Base-by-base conservation (phyloP, 2,329 filamentous ascomycete species). In the Claviceps quebecensis region DNA sequence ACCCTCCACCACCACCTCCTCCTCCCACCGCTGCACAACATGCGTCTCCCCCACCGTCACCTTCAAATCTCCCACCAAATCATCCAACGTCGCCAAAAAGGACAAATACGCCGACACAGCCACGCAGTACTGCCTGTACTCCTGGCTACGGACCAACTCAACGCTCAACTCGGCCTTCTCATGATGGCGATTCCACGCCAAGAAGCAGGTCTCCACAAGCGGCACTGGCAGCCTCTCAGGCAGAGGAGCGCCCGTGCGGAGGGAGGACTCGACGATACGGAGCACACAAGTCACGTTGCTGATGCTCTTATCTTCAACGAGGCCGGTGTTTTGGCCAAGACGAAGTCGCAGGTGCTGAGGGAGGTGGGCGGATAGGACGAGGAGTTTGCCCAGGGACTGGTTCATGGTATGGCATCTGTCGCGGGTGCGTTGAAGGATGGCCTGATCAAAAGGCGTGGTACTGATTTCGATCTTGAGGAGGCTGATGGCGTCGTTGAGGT, bases 271-370 rank as follows among this genome's bases (percentile, higher is more conserved):
- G 6, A 73, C 58, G 3, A 76, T 66, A 1, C 61, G 63, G 1
- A 77, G 57, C 2, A 76, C 71, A 1, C 71, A 71, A 74, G 76
- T 77, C 48, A 74, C 55, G 29, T 75, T 73, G 3, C 69, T 72
- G 9, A 77, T 69, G n/a, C 62, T 63, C 1, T 63, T 60, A 16
- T 74, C 67, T 34, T 73, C 68, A 0, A 69, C 56, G 1, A 74
- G 58, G 1, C 73, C 72, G 0, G 63, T 62, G 0, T 62, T 58
- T 0, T 56, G 61, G 0, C 65, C 60, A 0, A 77, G 62, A 0
- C 70, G 67, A 1, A 59, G 56, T 43, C 72, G 72, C 1, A 73
- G 62, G 1, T 67, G 56, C 2, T 60, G 58, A 0, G 74, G 69
- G 0, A 77, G 56, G 19, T 47, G 67, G 38, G 55, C 62, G 55